Evolutionary conservation across 2,329 filamentous ascomycete species (phyloP), one percentile per base, ranked within the genome.

Genomic region (Beauveria brongniartii): DNA sequence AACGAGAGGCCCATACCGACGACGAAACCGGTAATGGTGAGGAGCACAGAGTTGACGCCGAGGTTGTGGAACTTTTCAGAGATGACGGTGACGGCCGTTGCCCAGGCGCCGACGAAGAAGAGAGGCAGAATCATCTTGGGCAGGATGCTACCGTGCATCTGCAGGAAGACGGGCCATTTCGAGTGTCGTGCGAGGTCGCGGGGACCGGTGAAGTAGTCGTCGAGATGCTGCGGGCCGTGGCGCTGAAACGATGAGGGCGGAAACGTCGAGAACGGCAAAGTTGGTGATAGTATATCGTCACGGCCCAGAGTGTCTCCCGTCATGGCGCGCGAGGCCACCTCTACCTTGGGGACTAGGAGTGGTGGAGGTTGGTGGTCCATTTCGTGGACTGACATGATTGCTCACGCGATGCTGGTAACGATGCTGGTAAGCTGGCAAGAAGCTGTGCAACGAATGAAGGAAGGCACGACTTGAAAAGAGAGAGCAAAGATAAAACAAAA

Each of bases 1-100:
- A 92, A 91, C 1, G 88, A 91, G 40, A 92, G 80, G n/a, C 86
- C 82, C 62, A 92, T 75, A 82, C 86, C 86, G 71, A 92, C 88
- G 63, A 92, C 87, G 76, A 92, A 92, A 87, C 89, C 89, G 50
- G 89, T 82, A 57, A 92, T 85, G 1, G 89, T 92, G 58, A 92
- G 79, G 34, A 61, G 54, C 7, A 75, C 73, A 0, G 74, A 73
- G 63, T 75, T 64, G 50, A 76, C 71, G 20, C 68, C 69, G 4
- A 74, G 55, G 0, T 18, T 56, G 63, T 79, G 71, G 14, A 80
- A 73, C 54, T 75, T 75, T 61, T 77, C 67, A 14, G 75, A 78
- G 66, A 90, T 76, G 59, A 75, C 72, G 14, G 86, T 89, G 63
- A 92, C 84, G 41, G 80, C 71, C 1, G 86, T 87, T 1, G 87